Evolutionary conservation across 345 rosid genomes (phyloP).

Genomic region (Melaleuca alternifolia): DNA sequence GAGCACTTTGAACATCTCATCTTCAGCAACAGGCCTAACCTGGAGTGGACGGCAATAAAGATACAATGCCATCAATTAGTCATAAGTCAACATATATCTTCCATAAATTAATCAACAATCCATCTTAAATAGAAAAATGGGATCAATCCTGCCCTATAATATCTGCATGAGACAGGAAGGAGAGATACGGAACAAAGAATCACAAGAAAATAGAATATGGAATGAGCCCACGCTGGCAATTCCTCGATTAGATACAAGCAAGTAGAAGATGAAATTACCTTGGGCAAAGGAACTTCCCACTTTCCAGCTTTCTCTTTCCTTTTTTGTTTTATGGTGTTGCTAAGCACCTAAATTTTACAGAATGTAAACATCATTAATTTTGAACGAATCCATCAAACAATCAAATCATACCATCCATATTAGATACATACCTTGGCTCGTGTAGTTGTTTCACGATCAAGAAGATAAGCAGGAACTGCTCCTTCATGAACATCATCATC

Average conservation of each 20-base stretch:
- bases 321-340: conserved; percentile 93
- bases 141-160: background rate
- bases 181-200: background rate
- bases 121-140: background rate
- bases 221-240: background rate
- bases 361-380: background rate
- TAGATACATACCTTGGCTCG: conserved; percentile 53
- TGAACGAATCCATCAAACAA: background rate
- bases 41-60: conserved; percentile 11
- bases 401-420: background rate
- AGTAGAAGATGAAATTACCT: conserved; percentile 27
- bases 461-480: conserved; percentile 88
- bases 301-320: conserved; percentile 96
- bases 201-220: background rate
- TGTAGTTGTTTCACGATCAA: conserved; percentile 85
- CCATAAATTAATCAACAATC: background rate
- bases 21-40: conserved; percentile 99
- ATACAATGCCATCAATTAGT: background rate
- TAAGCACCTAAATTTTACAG: conserved; percentile 44
- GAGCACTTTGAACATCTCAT: conserved; percentile 93
- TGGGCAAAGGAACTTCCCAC: conserved; percentile 94
- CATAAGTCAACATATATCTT: background rate
- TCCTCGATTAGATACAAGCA: background rate
- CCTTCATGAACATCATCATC: conserved; percentile 91
- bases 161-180: background rate